A percentile compares a stretch with the other conserved stretches of the same genome.
Evolutionary conservation across 2,329 filamentous ascomycete species (phyloP).

Genomic region (Colletotrichum phormii): DNA sequence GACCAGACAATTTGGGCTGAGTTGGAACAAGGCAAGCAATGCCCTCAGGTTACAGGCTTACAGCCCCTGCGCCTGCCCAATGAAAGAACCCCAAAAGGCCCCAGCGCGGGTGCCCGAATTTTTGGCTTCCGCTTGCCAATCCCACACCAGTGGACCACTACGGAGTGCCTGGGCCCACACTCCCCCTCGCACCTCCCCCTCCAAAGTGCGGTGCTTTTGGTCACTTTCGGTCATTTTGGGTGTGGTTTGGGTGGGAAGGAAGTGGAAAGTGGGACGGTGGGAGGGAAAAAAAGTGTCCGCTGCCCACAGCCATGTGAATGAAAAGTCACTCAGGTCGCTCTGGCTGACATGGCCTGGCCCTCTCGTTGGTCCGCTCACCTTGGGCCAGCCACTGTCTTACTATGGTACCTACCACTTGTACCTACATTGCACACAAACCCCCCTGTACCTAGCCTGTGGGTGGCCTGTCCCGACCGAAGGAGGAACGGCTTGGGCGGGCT

Average conservation of each 20-base stretch:
- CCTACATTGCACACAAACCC: neutral
- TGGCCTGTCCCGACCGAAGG: constrained; percentile 28
- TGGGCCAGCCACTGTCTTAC: neutral
- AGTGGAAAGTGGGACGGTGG: neutral
- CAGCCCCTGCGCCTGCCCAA: constrained; percentile 36
- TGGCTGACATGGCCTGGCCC: constrained; percentile 25
- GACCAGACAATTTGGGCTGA: constrained; percentile 31
- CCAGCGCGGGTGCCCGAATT: constrained; percentile 34
- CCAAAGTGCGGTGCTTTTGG: neutral
- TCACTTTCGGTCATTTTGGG: too few species aligned
- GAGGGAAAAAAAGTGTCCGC: neutral
- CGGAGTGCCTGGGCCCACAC: neutral
- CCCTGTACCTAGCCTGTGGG: constrained; percentile 6
- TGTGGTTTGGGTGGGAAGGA: neutral
- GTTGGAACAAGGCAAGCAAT: constrained; percentile 22
- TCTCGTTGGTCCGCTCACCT: constrained; percentile 26
- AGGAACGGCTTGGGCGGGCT: constrained; percentile 31
- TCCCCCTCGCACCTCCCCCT: neutral
- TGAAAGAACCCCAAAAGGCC: constrained; percentile 8
- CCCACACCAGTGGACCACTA: neutral
- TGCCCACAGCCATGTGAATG: constrained; percentile 21
- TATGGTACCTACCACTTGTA: neutral
- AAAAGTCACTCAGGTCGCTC: constrained; percentile 29
- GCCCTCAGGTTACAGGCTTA: neutral
- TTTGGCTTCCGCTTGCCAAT: constrained; percentile 35